These are phyloP conservation scores for Colletotrichum nymphaeae DNA, from an alignment of 2,329 filamentous ascomycete species.

Conservation along the genomic window DNA sequence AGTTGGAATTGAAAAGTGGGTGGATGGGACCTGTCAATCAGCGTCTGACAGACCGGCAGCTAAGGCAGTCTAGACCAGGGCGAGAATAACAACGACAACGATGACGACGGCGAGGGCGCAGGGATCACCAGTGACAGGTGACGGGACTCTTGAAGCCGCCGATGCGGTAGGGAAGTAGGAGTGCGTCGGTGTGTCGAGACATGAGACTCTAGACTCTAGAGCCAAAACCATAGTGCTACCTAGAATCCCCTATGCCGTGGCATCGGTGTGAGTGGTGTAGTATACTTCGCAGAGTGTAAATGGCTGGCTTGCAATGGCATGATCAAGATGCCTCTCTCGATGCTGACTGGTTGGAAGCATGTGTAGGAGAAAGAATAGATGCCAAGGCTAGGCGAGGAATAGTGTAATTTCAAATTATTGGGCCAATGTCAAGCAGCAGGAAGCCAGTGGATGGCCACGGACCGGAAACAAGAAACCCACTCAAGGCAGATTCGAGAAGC, in stretches of 20 bases:
- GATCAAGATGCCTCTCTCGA: neutral
- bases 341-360: neutral
- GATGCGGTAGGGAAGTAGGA: neutral
- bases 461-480: slow-evolving; percentile 25
- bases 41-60: slow-evolving; percentile 10
- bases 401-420: slow-evolving; percentile 33
- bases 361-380: neutral
- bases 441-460: slow-evolving; percentile 9
- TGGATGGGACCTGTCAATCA: slow-evolving; percentile 25
- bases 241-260: neutral
- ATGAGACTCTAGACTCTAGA: neutral
- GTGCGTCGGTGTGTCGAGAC: neutral
- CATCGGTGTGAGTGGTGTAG: neutral
- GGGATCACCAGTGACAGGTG: neutral
- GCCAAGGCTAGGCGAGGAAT: slow-evolving; percentile 31
- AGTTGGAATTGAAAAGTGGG: slow-evolving; percentile 21
- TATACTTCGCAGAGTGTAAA: neutral
- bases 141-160: neutral
- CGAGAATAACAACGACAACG: neutral
- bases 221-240: neutral
- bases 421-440: slow-evolving; percentile 15
- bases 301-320: neutral
- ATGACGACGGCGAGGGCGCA: neutral
- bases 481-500: slow-evolving; percentile 31
- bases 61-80: slow-evolving; percentile 7